Percentiles rank a stretch among this genome's conserved stretches.
Conservation (phyloP, 305 asterid species). For the Fraxinus paxiana region DNA sequence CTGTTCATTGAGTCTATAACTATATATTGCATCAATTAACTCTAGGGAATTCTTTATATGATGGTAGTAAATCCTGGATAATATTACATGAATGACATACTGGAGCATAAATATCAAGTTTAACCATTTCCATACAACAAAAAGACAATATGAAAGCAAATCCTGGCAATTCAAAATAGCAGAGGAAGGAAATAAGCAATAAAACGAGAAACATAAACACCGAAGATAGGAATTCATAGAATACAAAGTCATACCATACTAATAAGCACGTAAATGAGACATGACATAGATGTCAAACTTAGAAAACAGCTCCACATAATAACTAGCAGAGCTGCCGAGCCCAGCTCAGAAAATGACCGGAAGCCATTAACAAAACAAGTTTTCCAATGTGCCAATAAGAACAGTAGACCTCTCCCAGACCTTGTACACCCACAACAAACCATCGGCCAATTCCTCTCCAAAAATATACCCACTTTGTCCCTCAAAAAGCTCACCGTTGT, state of each 20-base stretch:
- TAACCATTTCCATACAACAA: neutral
- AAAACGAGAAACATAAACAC: neutral
- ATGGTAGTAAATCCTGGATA: neutral
- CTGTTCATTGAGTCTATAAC: neutral
- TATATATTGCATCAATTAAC: neutral
- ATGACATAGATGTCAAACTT: conserved; percentile 91
- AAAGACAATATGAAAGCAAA: conserved; percentile 8
- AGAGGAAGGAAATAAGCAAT: conserved; percentile 1
- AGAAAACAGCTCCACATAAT: conserved; percentile 98
- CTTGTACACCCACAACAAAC: conserved; percentile 76
- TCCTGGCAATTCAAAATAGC: conserved; percentile 17
- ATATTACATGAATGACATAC: conserved; percentile 4
- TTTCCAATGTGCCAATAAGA: conserved; percentile 72
- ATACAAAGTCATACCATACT: conserved; percentile 70
- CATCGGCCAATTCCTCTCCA: conserved; percentile 92
- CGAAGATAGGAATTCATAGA: neutral
- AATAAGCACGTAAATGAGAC: conserved; percentile 85
- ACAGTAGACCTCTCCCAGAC: conserved; percentile 45
- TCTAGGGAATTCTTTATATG: neutral
- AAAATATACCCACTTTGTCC: conserved; percentile 65
- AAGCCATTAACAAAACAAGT: conserved; percentile 64
- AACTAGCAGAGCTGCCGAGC: conserved; percentile 81
- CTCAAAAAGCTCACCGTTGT: conserved; percentile 52
- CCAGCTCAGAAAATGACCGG: conserved; percentile 65
- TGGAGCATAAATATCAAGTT: conserved; percentile 19